phyloP scores from a whole-genome alignment of 2,329 filamentous ascomycete species.

The Leptodontidium sp. region DNA sequence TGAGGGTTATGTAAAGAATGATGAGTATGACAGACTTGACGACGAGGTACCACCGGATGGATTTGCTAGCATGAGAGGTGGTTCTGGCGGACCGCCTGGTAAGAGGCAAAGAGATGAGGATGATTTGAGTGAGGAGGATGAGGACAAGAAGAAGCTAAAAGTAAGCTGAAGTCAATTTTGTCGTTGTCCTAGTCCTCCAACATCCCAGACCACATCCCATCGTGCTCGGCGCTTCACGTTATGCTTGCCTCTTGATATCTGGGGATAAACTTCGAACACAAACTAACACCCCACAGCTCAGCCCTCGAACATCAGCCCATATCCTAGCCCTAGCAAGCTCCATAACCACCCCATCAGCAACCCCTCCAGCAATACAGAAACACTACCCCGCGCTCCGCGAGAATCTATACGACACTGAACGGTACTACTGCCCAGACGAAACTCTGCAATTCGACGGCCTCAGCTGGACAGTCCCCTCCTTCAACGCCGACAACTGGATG shows the following conservation, averaged over 20 bases:
- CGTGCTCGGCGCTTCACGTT: background rate
- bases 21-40: slow-evolving; percentile 30
- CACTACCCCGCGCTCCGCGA: background rate
- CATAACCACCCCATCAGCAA: background rate
- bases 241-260: background rate
- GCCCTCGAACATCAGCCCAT: background rate
- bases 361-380: background rate
- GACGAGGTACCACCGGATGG: slow-evolving; percentile 28
- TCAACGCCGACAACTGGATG: slow-evolving; percentile 7
- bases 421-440: background rate
- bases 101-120: background rate
- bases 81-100: background rate
- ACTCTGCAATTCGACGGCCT: background rate
- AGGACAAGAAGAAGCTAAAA: background rate
- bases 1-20: slow-evolving; percentile 1
- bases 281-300: background rate
- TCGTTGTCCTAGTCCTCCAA: background rate
- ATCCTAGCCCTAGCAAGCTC: background rate
- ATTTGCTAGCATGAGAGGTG: background rate
- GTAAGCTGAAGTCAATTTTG: background rate
- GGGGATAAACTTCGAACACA: too few species aligned
- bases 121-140: background rate
- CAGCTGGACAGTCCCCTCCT: background rate
- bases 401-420: background rate
- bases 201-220: background rate